phyloP scores from a whole-genome alignment of 768 basidiomycete species.

The Pleurotus giganteus region DNA sequence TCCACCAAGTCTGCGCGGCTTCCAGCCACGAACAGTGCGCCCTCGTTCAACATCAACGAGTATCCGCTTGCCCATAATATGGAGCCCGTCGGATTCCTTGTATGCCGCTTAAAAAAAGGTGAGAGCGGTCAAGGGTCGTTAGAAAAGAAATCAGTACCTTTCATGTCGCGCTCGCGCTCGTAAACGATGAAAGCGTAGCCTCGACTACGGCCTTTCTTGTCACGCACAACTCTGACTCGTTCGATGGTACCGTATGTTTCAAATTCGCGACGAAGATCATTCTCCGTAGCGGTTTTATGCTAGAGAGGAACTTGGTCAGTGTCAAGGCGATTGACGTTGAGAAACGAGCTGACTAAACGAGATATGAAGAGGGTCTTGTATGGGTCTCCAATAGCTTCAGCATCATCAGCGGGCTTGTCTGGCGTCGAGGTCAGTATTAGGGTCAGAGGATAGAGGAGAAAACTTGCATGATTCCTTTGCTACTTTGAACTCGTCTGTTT shows the following conservation, averaged over 20 bases:
- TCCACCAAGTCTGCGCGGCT: slow-evolving; percentile 94
- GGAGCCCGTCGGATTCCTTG: slow-evolving; percentile 97
- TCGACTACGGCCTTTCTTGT: slow-evolving; percentile 82
- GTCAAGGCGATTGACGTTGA: slow-evolving; percentile 13
- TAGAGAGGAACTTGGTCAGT: slow-evolving; percentile 28
- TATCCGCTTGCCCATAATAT: slow-evolving; percentile 94
- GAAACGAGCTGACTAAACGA: slow-evolving; percentile 59
- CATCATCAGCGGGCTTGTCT: slow-evolving; percentile 94
- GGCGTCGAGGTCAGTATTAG: slow-evolving; percentile 13
- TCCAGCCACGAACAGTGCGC: slow-evolving; percentile 97
- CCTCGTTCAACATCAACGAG: slow-evolving; percentile 98
- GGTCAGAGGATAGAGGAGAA: background rate
- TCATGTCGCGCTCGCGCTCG: slow-evolving; percentile 99
- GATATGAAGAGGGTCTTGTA: slow-evolving; percentile 99
- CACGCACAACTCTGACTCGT: slow-evolving; percentile 88
- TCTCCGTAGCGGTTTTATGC: slow-evolving; percentile 92
- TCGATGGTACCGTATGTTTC: slow-evolving; percentile 95
- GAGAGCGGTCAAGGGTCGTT: slow-evolving; percentile 8
- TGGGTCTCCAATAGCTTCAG: slow-evolving; percentile 91
- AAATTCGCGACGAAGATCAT: slow-evolving; percentile 91
- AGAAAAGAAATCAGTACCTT: slow-evolving; percentile 56
- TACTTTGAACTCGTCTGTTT: slow-evolving; percentile 68
- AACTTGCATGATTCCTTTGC: slow-evolving; percentile 85
- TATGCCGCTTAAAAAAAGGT: slow-evolving; percentile 69
- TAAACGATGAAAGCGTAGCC: slow-evolving; percentile 98